These are phyloP conservation scores for Cornus controversa DNA, from an alignment of 148 eudicot species.

Conservation along the genomic window DNA sequence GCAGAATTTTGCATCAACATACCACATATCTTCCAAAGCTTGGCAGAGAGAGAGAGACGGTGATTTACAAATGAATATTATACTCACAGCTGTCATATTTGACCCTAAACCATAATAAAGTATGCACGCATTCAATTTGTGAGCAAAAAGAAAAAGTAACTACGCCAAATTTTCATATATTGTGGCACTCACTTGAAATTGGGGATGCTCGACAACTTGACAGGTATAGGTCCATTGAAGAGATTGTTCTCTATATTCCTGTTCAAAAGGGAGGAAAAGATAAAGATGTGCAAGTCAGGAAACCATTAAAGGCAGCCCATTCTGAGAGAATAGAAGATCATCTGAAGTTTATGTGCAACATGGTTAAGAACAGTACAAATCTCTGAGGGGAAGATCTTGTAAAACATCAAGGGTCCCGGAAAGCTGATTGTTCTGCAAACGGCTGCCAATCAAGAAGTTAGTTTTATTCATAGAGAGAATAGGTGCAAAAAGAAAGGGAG, in stretches of 20 bases:
- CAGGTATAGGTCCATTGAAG: conserved; percentile 82
- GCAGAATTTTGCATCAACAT: too few species aligned
- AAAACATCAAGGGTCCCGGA: conserved; percentile 87
- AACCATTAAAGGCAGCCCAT: neutral
- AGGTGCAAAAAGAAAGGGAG: neutral
- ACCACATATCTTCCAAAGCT: neutral
- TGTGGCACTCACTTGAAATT: conserved; percentile 59
- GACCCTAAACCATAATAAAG: neutral
- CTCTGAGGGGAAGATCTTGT: conserved; percentile 73
- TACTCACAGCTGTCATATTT: conserved; percentile 4
- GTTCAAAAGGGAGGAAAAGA: conserved; percentile 15
- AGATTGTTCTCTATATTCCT: conserved; percentile 76
- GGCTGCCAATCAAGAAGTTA: conserved; percentile 51
- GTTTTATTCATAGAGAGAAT: conserved; percentile 16
- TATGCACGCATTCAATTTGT: neutral
- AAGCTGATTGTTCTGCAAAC: conserved; percentile 86
- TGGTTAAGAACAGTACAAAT: conserved; percentile 61
- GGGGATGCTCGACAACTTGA: conserved; percentile 63
- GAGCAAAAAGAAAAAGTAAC: conserved; percentile 4
- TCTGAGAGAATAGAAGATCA: neutral
- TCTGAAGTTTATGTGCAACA: conserved; percentile 5
- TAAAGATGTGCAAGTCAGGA: neutral
- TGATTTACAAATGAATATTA: neutral
- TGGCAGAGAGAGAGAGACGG: neutral
- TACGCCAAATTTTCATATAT: conserved; percentile 1